Conservation (phyloP, 2,329 filamentous ascomycete species). For the Xylaria sp. region DNA sequence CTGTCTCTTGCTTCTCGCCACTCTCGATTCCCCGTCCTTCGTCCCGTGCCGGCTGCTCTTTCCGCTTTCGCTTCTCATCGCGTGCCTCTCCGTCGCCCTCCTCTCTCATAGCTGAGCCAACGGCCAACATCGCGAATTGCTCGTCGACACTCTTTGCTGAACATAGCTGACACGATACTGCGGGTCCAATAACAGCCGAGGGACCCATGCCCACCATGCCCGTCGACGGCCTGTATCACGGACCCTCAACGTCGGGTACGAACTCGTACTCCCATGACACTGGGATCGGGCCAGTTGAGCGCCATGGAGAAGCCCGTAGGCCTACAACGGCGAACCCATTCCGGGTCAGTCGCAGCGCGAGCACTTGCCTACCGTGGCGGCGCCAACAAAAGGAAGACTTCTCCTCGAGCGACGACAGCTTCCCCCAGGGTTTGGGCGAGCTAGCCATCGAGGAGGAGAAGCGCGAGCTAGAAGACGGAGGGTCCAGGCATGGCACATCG, state of each 20-base stretch:
- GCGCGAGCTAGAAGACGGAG: conserved; percentile 31
- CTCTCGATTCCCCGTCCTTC: conserved; percentile 22
- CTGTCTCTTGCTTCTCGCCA: conserved; percentile 31
- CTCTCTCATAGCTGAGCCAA: conserved; percentile 11
- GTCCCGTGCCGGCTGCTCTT: conserved; percentile 4
- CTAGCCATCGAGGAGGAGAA: conserved; percentile 46
- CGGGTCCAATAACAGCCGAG: conserved; percentile 41
- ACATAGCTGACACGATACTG: conserved; percentile 27
- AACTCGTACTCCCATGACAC: conserved; percentile 49
- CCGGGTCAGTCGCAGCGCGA: conserved; percentile 57
- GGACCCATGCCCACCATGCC: conserved; percentile 38
- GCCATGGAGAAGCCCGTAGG: conserved; percentile 38
- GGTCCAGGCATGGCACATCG: conserved; percentile 38
- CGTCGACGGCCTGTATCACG: conserved; percentile 38
- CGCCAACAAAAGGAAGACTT: conserved; percentile 58
- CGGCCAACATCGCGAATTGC: conserved; percentile 17
- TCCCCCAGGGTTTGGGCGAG: conserved; percentile 42
- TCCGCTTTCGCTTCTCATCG: conserved; percentile 27
- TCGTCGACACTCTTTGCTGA: conserved; percentile 6
- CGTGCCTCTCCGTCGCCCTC: conserved; percentile 5
- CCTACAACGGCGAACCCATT: conserved; percentile 54
- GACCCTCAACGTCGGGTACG: conserved; percentile 42
- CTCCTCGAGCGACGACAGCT: conserved; percentile 52
- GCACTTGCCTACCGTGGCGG: conserved; percentile 62
- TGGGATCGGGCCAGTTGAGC: conserved; percentile 45